Base-by-base conservation (phyloP, 805 yeast genomes). In the Kuraishia capsulata region DNA sequence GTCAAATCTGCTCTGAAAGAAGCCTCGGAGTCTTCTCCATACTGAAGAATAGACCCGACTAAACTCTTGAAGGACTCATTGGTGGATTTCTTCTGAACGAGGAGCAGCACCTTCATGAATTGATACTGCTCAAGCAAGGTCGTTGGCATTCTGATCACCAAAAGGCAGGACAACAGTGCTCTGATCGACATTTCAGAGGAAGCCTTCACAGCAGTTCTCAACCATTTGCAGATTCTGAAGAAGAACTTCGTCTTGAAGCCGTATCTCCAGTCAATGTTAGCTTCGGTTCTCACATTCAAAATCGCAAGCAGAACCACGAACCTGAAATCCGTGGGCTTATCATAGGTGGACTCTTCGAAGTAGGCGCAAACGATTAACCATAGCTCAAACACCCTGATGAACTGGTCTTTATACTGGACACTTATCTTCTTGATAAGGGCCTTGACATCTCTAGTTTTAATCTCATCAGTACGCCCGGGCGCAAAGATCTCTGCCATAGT, bases 181-280 rank as follows among this genome's bases (percentile, higher is more conserved):
- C 20, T 32, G 3, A 44, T 35, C 37, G 16, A 21, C 14, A 39
- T 42, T 30, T 10, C 32, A 33, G 31, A 13, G 13, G 6, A 13
- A n/a, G 20, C 14, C 35, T 38, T 45, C 32, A 39, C 21, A 32
- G 41, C 49, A 10, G 19, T 31, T 4, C 39, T 19, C n/a, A 45
- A 19, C 49, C 49, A 45, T 14, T 37, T 38, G 32, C 41, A 26
- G 18, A 44, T 23, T 37, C 49, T 38, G 6, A 36, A 24, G 33
- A 39, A 42, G n/a, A 39, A 30, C 33, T 29, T 43, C 11, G 33
- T 31, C 16, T 30, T 35, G n/a, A 20, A 8, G 2, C 25, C 25
- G 11, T n/a, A 21, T 2, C 30, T 25, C 49, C 49, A 45, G 36
- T 38, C 39, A 13, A 20, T 8, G 20, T 18, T 29, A 20, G 37